Evolutionary conservation across 768 basidiomycete genomes (phyloP).

Genomic region (Auricularia sp.): DNA sequence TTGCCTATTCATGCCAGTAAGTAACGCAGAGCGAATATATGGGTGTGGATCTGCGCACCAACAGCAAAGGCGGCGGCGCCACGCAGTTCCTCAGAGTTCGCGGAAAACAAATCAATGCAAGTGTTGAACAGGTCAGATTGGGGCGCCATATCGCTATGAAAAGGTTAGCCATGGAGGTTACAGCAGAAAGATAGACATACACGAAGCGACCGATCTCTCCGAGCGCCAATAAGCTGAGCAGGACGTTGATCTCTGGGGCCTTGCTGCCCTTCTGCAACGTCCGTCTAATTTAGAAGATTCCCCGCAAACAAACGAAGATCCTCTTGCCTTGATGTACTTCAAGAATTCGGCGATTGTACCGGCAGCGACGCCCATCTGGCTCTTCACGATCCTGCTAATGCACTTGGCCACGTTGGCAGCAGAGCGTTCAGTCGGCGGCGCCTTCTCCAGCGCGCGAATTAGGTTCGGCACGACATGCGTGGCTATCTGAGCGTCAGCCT

Average conservation of each 20-base stretch:
- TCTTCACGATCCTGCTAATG: conserved; percentile 72
- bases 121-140: conserved; percentile 71
- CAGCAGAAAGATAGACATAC: conserved; percentile 34
- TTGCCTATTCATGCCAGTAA: conserved; percentile 48
- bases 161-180: not conserved
- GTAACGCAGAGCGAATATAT: not conserved
- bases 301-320: conserved; percentile 34
- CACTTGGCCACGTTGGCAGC: conserved; percentile 74
- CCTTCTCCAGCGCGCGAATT: conserved; percentile 55
- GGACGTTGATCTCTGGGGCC: conserved; percentile 55
- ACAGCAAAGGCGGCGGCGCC: conserved; percentile 92
- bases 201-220: conserved; percentile 90
- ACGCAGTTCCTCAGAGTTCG: conserved; percentile 76
- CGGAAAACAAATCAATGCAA: conserved; percentile 62
- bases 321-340: conserved; percentile 61
- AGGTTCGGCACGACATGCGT: conserved; percentile 74
- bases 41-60: conserved; percentile 34
- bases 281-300: not conserved
- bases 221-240: conserved; percentile 77
- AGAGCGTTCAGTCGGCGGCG: conserved; percentile 42
- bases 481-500: conserved; percentile 74
- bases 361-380: conserved; percentile 60
- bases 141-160: conserved; percentile 72
- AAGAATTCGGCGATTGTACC: conserved; percentile 80
- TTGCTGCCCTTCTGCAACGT: conserved; percentile 14